Evolutionary conservation across 805 yeast species (phyloP).

Genomic region (Tanozyma kutaoensis): DNA sequence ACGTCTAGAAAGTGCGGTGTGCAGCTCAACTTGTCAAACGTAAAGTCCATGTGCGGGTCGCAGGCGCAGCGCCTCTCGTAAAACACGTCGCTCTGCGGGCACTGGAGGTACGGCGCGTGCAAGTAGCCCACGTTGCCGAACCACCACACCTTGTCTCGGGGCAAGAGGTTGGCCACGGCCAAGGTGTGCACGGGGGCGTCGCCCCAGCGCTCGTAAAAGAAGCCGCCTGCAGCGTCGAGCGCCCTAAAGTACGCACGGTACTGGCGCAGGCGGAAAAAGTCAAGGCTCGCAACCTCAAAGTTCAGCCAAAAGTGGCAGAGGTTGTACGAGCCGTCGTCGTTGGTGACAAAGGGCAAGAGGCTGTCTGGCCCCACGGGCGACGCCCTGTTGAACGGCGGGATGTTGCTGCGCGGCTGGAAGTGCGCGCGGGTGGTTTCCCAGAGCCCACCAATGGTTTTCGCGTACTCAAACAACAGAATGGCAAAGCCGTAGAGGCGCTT

Average conservation of each 20-base stretch:
- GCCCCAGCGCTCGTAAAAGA: constrained; percentile 2
- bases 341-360: too few relatives aligned
- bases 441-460: constrained; percentile 45
- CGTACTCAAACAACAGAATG: constrained; percentile 50
- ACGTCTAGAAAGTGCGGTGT: constrained; percentile 5
- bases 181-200: constrained; percentile 1
- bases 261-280: background rate
- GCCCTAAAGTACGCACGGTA: constrained; percentile 1
- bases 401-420: background rate
- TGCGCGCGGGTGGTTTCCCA: constrained; percentile 25
- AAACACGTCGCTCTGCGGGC: constrained; percentile 1
- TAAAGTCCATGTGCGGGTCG: constrained; percentile 2
- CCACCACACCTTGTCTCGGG: constrained; percentile 1
- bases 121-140: constrained; percentile 1
- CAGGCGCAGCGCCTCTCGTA: constrained; percentile 2
- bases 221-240: constrained; percentile 1
- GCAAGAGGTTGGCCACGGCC: constrained; percentile 1
- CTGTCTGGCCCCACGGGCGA: too few relatives aligned
- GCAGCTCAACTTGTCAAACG: constrained; percentile 3
- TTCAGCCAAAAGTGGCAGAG: constrained; percentile 2
- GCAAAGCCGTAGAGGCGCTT: constrained; percentile 56
- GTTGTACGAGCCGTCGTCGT: constrained; percentile 1
- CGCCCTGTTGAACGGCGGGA: too few relatives aligned
- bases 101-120: constrained; percentile 1
- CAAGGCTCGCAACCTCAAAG: constrained; percentile 1